Evolutionary conservation across 2,329 filamentous ascomycete species (phyloP).

Genomic region (Colletotrichum tofieldiae): DNA sequence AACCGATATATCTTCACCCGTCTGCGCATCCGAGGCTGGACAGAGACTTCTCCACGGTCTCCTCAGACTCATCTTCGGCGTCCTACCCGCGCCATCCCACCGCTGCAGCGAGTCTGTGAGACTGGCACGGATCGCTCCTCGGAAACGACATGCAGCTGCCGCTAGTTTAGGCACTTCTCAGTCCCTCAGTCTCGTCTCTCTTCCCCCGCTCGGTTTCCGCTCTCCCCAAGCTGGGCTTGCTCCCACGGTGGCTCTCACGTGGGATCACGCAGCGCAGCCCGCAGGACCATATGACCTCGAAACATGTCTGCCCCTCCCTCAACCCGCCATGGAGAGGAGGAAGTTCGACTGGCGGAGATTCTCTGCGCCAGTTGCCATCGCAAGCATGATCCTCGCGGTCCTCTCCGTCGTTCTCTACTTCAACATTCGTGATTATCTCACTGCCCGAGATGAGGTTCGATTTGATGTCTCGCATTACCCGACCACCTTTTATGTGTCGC

Average conservation of each 20-base stretch:
- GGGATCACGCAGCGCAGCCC: conserved; percentile 36
- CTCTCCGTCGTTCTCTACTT: conserved; percentile 39
- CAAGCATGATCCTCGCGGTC: conserved; percentile 40
- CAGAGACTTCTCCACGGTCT: conserved; percentile 8
- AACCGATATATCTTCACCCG: conserved; percentile 1
- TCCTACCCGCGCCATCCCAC: conserved; percentile 21
- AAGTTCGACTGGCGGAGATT: conserved; percentile 34
- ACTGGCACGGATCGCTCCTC: conserved; percentile 41
- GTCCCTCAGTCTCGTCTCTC: conserved; percentile 17
- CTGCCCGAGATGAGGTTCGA: conserved; percentile 33
- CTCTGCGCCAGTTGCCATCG: conserved; percentile 31
- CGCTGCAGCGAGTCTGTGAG: conserved; percentile 39
- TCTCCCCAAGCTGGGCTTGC: conserved; percentile 15
- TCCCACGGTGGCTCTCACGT: conserved; percentile 38
- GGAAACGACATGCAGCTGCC: conserved; percentile 39
- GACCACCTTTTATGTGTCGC: background rate
- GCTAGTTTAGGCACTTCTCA: conserved; percentile 36
- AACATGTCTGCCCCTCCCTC: conserved; percentile 29
- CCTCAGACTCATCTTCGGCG: conserved; percentile 39
- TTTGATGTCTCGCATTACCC: conserved; percentile 1
- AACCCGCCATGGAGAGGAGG: conserved; percentile 34
- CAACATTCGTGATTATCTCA: conserved; percentile 32
- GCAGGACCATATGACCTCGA: conserved; percentile 39
- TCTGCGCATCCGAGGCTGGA: background rate
- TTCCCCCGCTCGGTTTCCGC: conserved; percentile 32